Conservation (phyloP, 2,329 filamentous ascomycete species). For the Alternaria triticimaculans region DNA sequence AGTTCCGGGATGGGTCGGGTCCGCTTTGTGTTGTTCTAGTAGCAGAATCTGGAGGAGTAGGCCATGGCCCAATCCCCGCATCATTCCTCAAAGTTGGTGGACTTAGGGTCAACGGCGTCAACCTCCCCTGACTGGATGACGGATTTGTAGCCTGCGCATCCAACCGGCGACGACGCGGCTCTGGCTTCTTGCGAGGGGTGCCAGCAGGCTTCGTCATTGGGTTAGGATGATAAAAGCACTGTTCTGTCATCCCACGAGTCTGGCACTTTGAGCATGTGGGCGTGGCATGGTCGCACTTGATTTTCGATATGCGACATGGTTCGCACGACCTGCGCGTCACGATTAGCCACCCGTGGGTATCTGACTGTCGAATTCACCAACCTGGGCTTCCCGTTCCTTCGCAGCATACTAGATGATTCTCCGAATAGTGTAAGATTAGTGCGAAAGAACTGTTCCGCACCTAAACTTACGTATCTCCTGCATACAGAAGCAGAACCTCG, state of each 20-base stretch:
- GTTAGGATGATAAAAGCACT: constrained; percentile 47
- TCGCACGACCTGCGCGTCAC: constrained; percentile 37
- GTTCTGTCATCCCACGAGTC: constrained; percentile 40
- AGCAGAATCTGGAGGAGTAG: constrained; percentile 38
- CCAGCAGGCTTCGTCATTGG: constrained; percentile 48
- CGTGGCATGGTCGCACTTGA: constrained; percentile 44
- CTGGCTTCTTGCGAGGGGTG: constrained; percentile 44
- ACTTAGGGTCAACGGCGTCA: constrained; percentile 34
- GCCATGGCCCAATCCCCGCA: constrained; percentile 29
- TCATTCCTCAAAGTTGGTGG: constrained; percentile 40
- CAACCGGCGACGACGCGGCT: constrained; percentile 36
- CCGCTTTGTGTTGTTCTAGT: constrained; percentile 24
- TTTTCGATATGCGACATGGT: constrained; percentile 47
- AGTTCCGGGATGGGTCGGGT: constrained; percentile 36
- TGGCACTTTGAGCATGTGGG: constrained; percentile 46
- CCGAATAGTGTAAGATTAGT: background rate
- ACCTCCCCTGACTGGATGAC: constrained; percentile 24
- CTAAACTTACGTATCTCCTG: background rate
- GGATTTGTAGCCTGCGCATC: constrained; percentile 22
- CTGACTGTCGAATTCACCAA: constrained; percentile 17
- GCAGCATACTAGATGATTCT: constrained; percentile 31
- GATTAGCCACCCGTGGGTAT: background rate
- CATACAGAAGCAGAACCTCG: background rate
- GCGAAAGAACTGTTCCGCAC: background rate
- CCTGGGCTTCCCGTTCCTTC: constrained; percentile 47